A percentile compares a stretch with the other conserved stretches of the same genome.
These are phyloP conservation scores for Dillenia suffruticosa DNA, from an alignment of 164 flowering plant genomes.

Conservation along the genomic window DNA sequence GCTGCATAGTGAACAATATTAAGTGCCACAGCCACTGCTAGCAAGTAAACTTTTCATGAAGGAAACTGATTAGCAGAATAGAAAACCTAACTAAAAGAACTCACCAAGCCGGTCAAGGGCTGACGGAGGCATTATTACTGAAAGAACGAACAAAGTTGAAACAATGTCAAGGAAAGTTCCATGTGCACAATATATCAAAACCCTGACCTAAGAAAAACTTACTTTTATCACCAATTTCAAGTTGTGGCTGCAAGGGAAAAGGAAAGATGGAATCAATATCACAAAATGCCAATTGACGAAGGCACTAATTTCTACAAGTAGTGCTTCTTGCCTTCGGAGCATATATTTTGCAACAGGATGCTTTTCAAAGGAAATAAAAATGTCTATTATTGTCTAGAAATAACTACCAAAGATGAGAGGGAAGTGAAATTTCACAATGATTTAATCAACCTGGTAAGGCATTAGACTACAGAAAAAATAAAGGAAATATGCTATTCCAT, in stretches of 20 bases:
- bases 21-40: not conserved
- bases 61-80: not conserved
- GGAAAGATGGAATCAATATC: slow-evolving; percentile 4
- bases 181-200: not conserved
- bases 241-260: slow-evolving; percentile 48
- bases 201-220: slow-evolving; percentile 17
- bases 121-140: slow-evolving; percentile 83
- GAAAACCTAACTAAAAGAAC: slow-evolving; percentile 3
- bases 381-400: too few species aligned
- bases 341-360: too few species aligned
- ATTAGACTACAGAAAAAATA: too few species aligned
- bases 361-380: too few species aligned
- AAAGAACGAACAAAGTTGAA: slow-evolving; percentile 7
- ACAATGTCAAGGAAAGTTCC: slow-evolving; percentile 6
- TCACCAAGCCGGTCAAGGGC: slow-evolving; percentile 75
- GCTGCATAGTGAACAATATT: slow-evolving; percentile 30
- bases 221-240: slow-evolving; percentile 83
- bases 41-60: not conserved
- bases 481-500: too few species aligned
- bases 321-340: too few species aligned
- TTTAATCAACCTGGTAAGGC: too few species aligned
- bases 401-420: too few species aligned
- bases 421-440: too few species aligned
- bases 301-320: too few species aligned
- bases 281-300: too few species aligned